Conservation (phyloP, 257 asterid genomes). For the Verbena officinalis region DNA sequence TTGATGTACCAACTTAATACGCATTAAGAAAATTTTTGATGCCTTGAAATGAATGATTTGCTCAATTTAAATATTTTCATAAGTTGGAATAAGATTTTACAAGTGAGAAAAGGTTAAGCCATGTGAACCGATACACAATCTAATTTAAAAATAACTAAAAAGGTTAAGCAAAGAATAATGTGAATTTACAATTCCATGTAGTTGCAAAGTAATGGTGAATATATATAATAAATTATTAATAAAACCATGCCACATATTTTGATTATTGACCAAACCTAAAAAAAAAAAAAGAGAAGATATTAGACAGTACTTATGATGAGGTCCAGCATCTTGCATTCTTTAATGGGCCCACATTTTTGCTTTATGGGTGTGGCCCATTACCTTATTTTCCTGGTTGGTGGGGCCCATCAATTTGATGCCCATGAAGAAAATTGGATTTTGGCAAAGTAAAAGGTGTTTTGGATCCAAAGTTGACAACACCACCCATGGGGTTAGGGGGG, state of each 20-base stretch:
- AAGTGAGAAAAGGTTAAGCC: not conserved
- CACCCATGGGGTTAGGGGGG: slow-evolving; percentile 4
- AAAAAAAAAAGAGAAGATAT: slow-evolving; percentile 39
- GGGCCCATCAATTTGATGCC: slow-evolving; percentile 51
- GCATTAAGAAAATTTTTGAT: too few relatives aligned
- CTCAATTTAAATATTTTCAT: not conserved
- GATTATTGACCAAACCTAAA: slow-evolving; percentile 39
- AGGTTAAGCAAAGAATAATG: slow-evolving; percentile 13
- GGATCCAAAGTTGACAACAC: slow-evolving; percentile 68
- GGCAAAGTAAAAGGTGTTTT: slow-evolving; percentile 49
- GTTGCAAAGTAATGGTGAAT: not conserved
- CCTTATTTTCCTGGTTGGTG: slow-evolving; percentile 37
- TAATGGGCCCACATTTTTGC: slow-evolving; percentile 36
- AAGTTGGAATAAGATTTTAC: not conserved
- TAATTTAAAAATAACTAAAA: not conserved
- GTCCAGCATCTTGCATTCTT: slow-evolving; percentile 43
- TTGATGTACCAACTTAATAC: too few relatives aligned
- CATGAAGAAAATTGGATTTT: slow-evolving; percentile 27
- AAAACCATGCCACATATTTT: slow-evolving; percentile 5
- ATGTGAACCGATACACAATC: too few relatives aligned
- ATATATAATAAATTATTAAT: not conserved
- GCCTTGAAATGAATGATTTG: not conserved
- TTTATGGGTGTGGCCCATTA: slow-evolving; percentile 36
- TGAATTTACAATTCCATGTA: not conserved
- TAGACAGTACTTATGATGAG: slow-evolving; percentile 76